Evolutionary conservation across 441 rosid genomes (phyloP).

Genomic region (Biscutella laevigata): DNA sequence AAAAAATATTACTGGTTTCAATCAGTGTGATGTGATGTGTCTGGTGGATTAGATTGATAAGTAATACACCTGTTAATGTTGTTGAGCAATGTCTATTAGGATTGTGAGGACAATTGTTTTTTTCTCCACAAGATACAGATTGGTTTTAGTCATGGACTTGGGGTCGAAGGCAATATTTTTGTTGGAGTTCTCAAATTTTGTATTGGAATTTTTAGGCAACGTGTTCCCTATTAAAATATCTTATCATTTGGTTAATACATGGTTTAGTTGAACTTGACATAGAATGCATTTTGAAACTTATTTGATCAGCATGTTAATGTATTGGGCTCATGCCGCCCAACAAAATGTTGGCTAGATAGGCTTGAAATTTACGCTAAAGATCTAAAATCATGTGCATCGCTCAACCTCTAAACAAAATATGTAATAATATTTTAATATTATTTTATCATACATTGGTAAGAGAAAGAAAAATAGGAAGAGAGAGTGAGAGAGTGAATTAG

Average conservation of each 20-base stretch:
- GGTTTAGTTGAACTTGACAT: background rate
- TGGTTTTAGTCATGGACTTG: background rate
- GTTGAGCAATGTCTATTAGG: background rate
- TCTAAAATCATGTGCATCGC: too few relatives aligned
- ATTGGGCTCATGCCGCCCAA: too few relatives aligned
- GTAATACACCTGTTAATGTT: slow-evolving; percentile 9
- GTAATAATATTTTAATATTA: too few relatives aligned
- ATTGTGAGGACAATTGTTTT: background rate
- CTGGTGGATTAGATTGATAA: background rate
- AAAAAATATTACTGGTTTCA: background rate
- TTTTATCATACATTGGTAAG: too few relatives aligned
- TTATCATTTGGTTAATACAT: background rate
- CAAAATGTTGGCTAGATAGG: too few relatives aligned
- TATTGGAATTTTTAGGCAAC: background rate
- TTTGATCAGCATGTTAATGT: background rate
- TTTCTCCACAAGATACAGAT: background rate
- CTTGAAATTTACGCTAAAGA: too few relatives aligned
- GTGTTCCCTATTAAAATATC: background rate
- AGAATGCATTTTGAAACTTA: too few relatives aligned
- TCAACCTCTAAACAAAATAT: too few relatives aligned
- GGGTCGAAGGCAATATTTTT: background rate
- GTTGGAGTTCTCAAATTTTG: background rate
- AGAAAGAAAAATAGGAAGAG: too few relatives aligned
- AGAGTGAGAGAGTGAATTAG: too few relatives aligned
- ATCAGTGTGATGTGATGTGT: background rate